Base-by-base conservation (phyloP, 805 yeast species). In the Sugiyamaella lignohabitans region DNA sequence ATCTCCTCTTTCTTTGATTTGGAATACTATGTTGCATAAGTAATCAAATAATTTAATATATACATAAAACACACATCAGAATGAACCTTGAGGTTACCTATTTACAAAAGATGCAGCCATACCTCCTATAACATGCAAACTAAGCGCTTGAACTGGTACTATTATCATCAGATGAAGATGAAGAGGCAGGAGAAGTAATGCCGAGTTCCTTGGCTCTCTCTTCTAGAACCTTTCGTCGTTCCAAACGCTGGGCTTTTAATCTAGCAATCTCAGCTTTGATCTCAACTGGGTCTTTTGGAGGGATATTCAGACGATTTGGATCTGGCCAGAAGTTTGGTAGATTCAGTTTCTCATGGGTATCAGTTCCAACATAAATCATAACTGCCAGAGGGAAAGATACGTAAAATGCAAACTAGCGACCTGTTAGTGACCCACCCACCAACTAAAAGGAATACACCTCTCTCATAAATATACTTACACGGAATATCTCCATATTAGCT, bases 291-390 rank as follows among this genome's bases (percentile, higher is more conserved):
- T 89, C 96, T 59, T 88, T 89, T 2, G 98, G 98, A 30, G 89
- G 82, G 66, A 86, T 83, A 62, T 89, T 88, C 55, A 87, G 73
- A 2, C 96, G 84, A 37, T 84, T 84, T 37, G 96, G 96, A 63
- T 88, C 97, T 2, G 98, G 98, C 95, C 96, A 88, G 67, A 87
- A 89, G 18, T 96, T 96, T 5, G 95, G 94, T 41, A 88, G 81
- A 60, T 87, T 86, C 64, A 89, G 80, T 69, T 87, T 89, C 57
- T 73, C 78, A 64, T 89, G 95, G 1, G 97, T 84, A 58, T 89
- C 89, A 35, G 84, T 76, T 61, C 98, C 97, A 39, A 87, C 89
- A 58, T 84, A 89, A 66, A 87, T 83, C 98, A 89, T 89, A 59
- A 87, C 84, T n/a, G 78, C 75, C 40, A 89, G 84, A 0, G 98